These are phyloP conservation scores for Plasmodium knowlesi DNA, from an alignment of 169 alveolate species.

Conservation along the genomic window DNA sequence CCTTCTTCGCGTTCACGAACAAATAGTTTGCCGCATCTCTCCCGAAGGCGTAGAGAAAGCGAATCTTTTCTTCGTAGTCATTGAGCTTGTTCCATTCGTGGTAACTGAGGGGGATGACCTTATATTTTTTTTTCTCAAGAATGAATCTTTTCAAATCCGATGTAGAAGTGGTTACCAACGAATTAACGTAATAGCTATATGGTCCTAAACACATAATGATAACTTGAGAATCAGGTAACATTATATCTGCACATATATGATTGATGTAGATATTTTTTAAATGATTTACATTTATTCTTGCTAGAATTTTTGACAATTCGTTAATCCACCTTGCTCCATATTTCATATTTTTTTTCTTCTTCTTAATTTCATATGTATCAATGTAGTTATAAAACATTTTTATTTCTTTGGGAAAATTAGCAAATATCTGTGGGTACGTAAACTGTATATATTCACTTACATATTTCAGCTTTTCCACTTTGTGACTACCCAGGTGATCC, in stretches of 20 bases:
- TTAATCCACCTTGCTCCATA: constrained; percentile 81
- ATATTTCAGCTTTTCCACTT: constrained; percentile 79
- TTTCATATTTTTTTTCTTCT: constrained; percentile 53
- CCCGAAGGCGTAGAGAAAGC: constrained; percentile 68
- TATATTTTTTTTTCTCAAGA: constrained; percentile 47
- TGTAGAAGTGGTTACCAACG: constrained; percentile 70
- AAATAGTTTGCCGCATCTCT: constrained; percentile 59
- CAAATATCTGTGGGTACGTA: constrained; percentile 55
- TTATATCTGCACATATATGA: constrained; percentile 81
- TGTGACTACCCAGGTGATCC: constrained; percentile 79
- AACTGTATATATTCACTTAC: constrained; percentile 79
- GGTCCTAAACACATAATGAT: constrained; percentile 85
- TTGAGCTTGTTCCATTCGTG: constrained; percentile 72
- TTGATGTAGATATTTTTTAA: constrained; percentile 77
- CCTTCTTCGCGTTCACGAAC: constrained; percentile 5
- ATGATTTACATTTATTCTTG: constrained; percentile 76
- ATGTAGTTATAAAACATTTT: constrained; percentile 66
- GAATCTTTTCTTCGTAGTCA: constrained; percentile 72
- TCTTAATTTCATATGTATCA: constrained; percentile 75
- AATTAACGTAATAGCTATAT: constrained; percentile 84
- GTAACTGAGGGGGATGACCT: constrained; percentile 51
- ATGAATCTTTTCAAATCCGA: constrained; percentile 39
- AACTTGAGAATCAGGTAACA: constrained; percentile 77
- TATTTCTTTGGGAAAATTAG: constrained; percentile 70
- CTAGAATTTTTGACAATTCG: constrained; percentile 79